Evolutionary conservation across 441 rosid species (phyloP).

Genomic region (Rhodomyrtus psidioides): DNA sequence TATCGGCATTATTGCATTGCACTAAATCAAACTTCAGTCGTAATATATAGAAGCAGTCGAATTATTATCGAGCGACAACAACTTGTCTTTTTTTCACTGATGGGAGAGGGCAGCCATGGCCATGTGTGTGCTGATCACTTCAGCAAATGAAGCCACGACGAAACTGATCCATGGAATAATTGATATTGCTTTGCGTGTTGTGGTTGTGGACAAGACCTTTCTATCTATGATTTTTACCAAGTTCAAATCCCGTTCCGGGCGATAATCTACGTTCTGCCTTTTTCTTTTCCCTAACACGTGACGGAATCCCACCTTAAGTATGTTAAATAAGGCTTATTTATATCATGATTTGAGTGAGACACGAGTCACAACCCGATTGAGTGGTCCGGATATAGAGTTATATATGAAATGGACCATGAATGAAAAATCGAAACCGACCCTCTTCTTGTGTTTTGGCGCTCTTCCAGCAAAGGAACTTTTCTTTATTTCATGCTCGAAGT

Average conservation of each 20-base stretch:
- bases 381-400: fast-evolving
- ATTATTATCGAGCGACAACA: background rate
- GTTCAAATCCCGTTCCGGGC: background rate
- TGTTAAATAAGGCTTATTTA: background rate
- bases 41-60: background rate
- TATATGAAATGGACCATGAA: background rate
- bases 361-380: fast-evolving
- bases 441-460: background rate
- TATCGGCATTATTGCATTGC: background rate
- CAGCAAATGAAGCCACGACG: background rate
- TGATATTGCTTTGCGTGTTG: background rate
- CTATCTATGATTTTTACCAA: background rate
- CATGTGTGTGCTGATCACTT: background rate
- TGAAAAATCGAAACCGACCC: background rate
- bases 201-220: background rate
- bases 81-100: background rate
- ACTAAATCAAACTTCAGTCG: background rate
- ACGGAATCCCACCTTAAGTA: background rate
- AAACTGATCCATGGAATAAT: background rate
- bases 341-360: background rate
- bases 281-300: no score
- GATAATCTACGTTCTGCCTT: background rate
- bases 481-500: background rate
- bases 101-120: background rate
- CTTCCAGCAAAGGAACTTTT: background rate